phyloP scores from a whole-genome alignment of 352 stramenopile genomes.

The Phytophthora fragariae region DNA sequence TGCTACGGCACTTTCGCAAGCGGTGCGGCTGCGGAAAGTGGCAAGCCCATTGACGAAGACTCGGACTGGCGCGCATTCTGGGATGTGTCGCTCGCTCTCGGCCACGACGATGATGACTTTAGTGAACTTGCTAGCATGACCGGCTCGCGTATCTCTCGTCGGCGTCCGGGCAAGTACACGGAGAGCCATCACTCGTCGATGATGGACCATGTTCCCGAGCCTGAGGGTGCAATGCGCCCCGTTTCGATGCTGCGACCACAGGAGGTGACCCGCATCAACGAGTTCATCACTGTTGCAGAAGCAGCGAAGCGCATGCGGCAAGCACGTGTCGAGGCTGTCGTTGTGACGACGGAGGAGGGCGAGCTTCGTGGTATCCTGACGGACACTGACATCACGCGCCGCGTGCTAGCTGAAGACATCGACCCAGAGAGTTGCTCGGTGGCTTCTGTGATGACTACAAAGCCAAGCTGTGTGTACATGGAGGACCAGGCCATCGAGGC shows the following conservation, averaged over 20 bases:
- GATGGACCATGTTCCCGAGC: constrained; percentile 57
- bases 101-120: constrained; percentile 74
- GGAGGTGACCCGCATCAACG: constrained; percentile 84
- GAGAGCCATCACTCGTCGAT: constrained; percentile 55
- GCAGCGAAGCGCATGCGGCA: constrained; percentile 84
- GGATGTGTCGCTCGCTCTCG: constrained; percentile 88
- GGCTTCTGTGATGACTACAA: constrained; percentile 85
- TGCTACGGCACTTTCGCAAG: constrained; percentile 90
- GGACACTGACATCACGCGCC: constrained; percentile 87
- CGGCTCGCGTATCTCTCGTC: constrained; percentile 56
- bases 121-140: constrained; percentile 78
- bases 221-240: constrained; percentile 72
- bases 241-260: constrained; percentile 84
- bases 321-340: constrained; percentile 85
- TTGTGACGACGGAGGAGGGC: constrained; percentile 85
- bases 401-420: constrained; percentile 83
- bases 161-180: constrained; percentile 46
- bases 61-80: constrained; percentile 90
- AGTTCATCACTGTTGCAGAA: constrained; percentile 89
- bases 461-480: constrained; percentile 80
- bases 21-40: constrained; percentile 54
- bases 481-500: constrained; percentile 87
- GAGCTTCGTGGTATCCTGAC: constrained; percentile 88
- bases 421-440: constrained; percentile 84
- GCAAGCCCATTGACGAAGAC: constrained; percentile 47